Evolutionary conservation across 2,329 filamentous ascomycete species (phyloP), one percentile per base, ranked within the genome.

Genomic region (Hirsutella thompsonii): DNA sequence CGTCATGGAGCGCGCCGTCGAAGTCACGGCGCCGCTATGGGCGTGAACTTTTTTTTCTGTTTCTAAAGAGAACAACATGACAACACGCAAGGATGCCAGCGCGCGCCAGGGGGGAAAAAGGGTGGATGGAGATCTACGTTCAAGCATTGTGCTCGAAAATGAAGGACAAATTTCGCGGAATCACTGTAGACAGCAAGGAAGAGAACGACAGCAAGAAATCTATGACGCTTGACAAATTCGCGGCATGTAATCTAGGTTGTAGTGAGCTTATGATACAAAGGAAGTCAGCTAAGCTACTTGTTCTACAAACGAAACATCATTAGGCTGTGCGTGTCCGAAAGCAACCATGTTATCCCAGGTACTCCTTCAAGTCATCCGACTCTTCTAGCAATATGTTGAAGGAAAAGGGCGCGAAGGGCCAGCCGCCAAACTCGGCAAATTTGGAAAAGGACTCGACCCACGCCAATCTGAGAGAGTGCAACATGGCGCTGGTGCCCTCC

Each of bases 381-480:
- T 94, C 88, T 62, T 94, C 89, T 50, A 95, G 64, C 58, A 94
- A 66, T 29, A 76, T 70, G 65, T 81, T 79, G 62, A 95, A 95
- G 47, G 83, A 92, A 59, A 95, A 94, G 4, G 89, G 89, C 55
- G 81, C 72, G 62, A 95, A 95, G 2, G 87, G 72, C 62, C 88
- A 78, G 41, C 89, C 89, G 44, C 85, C 83, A 55, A 92, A 92
- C 58, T 94, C 81, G 62, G 93, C 93, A 69, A 94, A 90, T 69
- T 94, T 94, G 66, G 86, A 93, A 79, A 95, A 95, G 16, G 89
- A 90, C 64, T 95, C 90, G 47, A 95, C 89, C 89, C 89, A 95
- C 53, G 94, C 89, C 56, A 95, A 68, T 70, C 89, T 77, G 52
- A 95, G 74, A 45, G 81, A 86, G 67, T 94, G 88, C 66, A 94